Evolutionary conservation across 2,329 filamentous ascomycete genomes (phyloP), one percentile per base, ranked within the genome.

Genomic region (Knufia fluminis): DNA sequence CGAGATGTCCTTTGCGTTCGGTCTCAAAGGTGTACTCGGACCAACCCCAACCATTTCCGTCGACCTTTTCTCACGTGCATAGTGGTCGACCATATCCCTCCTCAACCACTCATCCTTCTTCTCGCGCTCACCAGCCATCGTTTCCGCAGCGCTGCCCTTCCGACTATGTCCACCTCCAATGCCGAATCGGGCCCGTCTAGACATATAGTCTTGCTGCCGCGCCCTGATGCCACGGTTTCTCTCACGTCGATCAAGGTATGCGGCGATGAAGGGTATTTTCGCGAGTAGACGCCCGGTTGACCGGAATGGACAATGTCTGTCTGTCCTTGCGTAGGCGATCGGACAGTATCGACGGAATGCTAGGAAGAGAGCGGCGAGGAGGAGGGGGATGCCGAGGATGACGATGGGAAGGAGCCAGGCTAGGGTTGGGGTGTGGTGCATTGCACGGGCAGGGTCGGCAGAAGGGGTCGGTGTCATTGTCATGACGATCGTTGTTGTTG

Each of bases 51-150:
- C n/a, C n/a, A 6, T 20, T 41, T 41, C 22, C 17, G 7, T 14
- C 33, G 33, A 8, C n/a, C 16, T 36, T 14, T 16, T 19, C 17
- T 2, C 28, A 19, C 24, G 2, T 3, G 19, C 28, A 26, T 45
- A 33, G 20, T 33, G 17, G 26, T 45, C 24, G 9, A 46, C 9
- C 33, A 46, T 39, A 14, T 46, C 33, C 33, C 20, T 23, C 28
- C 44, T 19, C 44, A 46, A 16, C 44, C 44, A 46, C 44, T 46
- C 44, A 17, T 46, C 33, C 38, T 22, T 20, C n/a, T 28, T n/a
- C 19, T 26, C 12, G 6, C 14, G 19, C 26, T n/a, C 23, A 10
- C 20, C 12, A 17, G n/a, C 22, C 20, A 8, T 26, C 40, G 20
- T 26, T 28, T 42, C 40, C 4, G 20, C 40, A 9, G 20, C 26